Conservation (phyloP, 495 filamentous ascomycete species). For the Echria macrotheca region DNA sequence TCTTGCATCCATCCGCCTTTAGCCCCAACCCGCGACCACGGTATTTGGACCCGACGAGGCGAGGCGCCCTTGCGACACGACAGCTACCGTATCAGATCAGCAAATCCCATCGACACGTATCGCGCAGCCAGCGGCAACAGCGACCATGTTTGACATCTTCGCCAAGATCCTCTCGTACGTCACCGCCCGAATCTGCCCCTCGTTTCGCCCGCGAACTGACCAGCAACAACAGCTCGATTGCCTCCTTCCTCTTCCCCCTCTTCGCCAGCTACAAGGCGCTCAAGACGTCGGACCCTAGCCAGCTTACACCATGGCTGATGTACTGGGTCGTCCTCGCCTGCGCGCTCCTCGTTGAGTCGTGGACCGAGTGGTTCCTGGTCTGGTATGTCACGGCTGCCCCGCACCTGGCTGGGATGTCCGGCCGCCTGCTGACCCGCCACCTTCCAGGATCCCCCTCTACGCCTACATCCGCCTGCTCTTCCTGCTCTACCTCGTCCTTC, state of each 20-base stretch:
- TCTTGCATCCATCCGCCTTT: not conserved
- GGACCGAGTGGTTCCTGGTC: conserved; percentile 75
- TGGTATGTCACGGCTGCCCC: conserved; percentile 50
- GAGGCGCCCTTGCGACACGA: too few species aligned
- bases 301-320: conserved; percentile 97
- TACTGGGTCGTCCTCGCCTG: conserved; percentile 94
- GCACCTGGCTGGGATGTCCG: not conserved
- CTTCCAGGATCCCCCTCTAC: conserved; percentile 81
- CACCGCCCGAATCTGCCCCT: conserved; percentile 9
- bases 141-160: conserved; percentile 71
- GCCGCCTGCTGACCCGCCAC: not conserved
- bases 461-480: conserved; percentile 81
- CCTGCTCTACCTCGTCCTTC: conserved; percentile 94
- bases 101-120: too few species aligned
- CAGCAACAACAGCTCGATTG: conserved; percentile 58
- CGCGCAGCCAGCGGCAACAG: not conserved
- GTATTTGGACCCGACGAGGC: too few species aligned
- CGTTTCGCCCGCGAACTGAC: conserved; percentile 4
- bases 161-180: conserved; percentile 76
- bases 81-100: too few species aligned
- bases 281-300: conserved; percentile 81
- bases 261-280: conserved; percentile 99
- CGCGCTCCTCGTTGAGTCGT: conserved; percentile 77
- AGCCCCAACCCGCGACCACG: not conserved
- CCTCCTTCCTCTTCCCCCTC: conserved; percentile 89